phyloP scores from a whole-genome alignment of 179 eudicot genomes.

The Nepenthes alata region DNA sequence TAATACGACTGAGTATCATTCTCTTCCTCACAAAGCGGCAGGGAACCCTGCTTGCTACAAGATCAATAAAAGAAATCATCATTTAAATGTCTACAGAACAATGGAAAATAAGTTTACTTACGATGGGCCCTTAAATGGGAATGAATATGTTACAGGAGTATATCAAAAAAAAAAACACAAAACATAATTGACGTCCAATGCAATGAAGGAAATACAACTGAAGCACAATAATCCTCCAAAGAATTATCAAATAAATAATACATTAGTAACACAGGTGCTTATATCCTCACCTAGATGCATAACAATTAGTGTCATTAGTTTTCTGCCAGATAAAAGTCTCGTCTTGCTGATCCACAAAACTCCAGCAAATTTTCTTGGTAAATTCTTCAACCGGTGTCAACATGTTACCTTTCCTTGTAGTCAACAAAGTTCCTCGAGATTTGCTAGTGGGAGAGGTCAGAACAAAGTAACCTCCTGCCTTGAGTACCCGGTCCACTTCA shows the following conservation, averaged over 20 bases:
- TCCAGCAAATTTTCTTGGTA: slow-evolving; percentile 74
- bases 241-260: background rate
- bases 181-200: background rate
- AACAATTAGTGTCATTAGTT: slow-evolving; percentile 60
- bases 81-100: background rate
- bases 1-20: slow-evolving; percentile 66
- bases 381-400: slow-evolving; percentile 67
- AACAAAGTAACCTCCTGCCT: slow-evolving; percentile 95
- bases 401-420: slow-evolving; percentile 48
- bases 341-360: slow-evolving; percentile 74
- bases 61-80: slow-evolving; percentile 4
- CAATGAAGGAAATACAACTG: background rate
- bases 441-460: slow-evolving; percentile 58
- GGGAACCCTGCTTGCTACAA: slow-evolving; percentile 31
- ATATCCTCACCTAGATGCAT: slow-evolving; percentile 49
- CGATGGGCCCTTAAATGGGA: background rate
- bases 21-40: slow-evolving; percentile 60
- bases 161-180: background rate
- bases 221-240: slow-evolving; percentile 1
- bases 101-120: too few species aligned
- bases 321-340: slow-evolving; percentile 93
- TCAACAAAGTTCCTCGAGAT: slow-evolving; percentile 41
- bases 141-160: background rate
- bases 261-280: slow-evolving; percentile 1
- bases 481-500: slow-evolving; percentile 86